Evolutionary conservation across 1,139 yeast genomes (phyloP), one percentile per base, ranked within the genome.

Genomic region (Taphrina wiesneri): DNA sequence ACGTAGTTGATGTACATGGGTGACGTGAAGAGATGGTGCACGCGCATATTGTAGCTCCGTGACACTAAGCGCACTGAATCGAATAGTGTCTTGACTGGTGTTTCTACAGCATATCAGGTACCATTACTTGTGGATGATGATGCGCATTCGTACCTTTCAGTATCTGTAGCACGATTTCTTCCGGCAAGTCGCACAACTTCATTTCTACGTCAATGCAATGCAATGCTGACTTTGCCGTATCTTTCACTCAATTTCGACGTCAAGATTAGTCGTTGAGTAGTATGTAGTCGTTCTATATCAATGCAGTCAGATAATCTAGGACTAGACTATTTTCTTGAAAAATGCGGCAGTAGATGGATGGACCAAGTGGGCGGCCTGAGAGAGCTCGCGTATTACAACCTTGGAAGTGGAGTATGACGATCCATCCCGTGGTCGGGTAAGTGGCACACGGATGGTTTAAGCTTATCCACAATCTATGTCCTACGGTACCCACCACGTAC

Each of bases 11-110:
- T 39, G 59, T 36, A 54, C 47, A 13, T 15, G 11, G 43, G 23
- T 32, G 59, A 54, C 25, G 41, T 23, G 46, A 54, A 54, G 9
- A 54, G 36, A 15, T 25, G 21, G 34, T 54, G 49, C 3, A 54
- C 49, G 23, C 36, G 59, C 4, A n/a, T 21, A 21, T 54, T 54
- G 34, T 25, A 54, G 17, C 25, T 23, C 11, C 47, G 46, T 21
- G 59, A 54, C 26, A 54, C 59, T n/a, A 54, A 25, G 21, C 59
- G 46, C 47, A 54, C 49, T 13, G 59, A 36, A 11, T 54, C 34
- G 15, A 54, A 54, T 13, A 54, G 36, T 2, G 59, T 54, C 47
- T 36, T 28, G 49, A 54, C 26, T 1, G 59, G 59, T 15, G 39
- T 25, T 17, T 54, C 59, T 54, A 28, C 21, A 43, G 17, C 9